These are phyloP conservation scores for Cryphonectria nitschkei DNA, from an alignment of 2,329 filamentous ascomycete species.

Conservation along the genomic window DNA sequence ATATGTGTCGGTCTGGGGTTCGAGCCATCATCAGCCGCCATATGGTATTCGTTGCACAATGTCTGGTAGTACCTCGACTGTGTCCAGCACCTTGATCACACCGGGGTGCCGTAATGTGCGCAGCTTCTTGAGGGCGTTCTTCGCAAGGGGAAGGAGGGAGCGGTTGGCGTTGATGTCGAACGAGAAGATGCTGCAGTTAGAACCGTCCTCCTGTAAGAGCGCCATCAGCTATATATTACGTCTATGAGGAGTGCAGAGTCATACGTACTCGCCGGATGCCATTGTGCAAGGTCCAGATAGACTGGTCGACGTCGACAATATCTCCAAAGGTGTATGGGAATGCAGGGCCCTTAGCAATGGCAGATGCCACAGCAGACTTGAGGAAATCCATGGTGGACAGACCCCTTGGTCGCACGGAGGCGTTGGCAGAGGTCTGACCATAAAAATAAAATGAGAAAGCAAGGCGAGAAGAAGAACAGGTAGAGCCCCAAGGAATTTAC, in stretches of 20 bases:
- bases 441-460: slow-evolving; percentile 3
- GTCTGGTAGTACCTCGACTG: slow-evolving; percentile 72
- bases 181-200: slow-evolving; percentile 93
- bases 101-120: slow-evolving; percentile 92
- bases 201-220: slow-evolving; percentile 79
- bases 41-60: slow-evolving; percentile 28
- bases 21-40: slow-evolving; percentile 25
- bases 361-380: slow-evolving; percentile 95
- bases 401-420: slow-evolving; percentile 15
- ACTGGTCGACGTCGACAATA: slow-evolving; percentile 86
- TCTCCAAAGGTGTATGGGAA: slow-evolving; percentile 95
- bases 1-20: slow-evolving; percentile 78
- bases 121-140: slow-evolving; percentile 91
- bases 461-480: slow-evolving; percentile 8
- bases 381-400: slow-evolving; percentile 81
- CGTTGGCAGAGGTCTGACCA: slow-evolving; percentile 19
- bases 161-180: slow-evolving; percentile 87
- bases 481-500: not conserved
- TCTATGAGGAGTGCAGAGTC: not conserved
- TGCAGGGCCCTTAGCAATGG: slow-evolving; percentile 90
- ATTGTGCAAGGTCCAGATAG: slow-evolving; percentile 96
- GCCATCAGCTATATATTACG: slow-evolving; percentile 14
- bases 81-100: slow-evolving; percentile 91
- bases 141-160: slow-evolving; percentile 80
- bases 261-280: slow-evolving; percentile 79